These are phyloP conservation scores for Lichina pygmaea DNA, from an alignment of 495 filamentous ascomycete genomes.

Conservation along the genomic window DNA sequence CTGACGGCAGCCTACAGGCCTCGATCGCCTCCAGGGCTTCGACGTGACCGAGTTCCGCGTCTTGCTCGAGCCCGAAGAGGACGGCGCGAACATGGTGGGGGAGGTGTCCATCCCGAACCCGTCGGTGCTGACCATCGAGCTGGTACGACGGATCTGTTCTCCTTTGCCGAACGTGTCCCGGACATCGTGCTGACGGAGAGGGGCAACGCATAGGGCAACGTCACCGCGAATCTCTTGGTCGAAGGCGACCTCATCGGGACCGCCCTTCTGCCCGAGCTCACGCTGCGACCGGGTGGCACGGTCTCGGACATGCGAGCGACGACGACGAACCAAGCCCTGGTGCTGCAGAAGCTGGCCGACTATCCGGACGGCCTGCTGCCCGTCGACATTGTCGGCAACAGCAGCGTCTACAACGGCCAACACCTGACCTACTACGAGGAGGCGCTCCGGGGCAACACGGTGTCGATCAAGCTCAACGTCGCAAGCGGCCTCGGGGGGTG, in stretches of 20 bases:
- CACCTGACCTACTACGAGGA: slow-evolving; percentile 32
- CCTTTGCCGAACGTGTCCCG: not conserved
- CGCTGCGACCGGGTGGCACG: slow-evolving; percentile 34
- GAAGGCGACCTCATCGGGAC: slow-evolving; percentile 23
- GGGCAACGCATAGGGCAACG: slow-evolving; percentile 25
- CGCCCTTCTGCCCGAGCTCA: slow-evolving; percentile 26
- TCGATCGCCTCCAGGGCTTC: slow-evolving; percentile 34
- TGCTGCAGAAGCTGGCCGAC: slow-evolving; percentile 16
- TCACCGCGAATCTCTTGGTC: slow-evolving; percentile 30
- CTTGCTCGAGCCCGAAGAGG: slow-evolving; percentile 11
- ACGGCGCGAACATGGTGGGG: slow-evolving; percentile 35
- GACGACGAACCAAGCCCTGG: slow-evolving; percentile 18
- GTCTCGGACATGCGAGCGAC: slow-evolving; percentile 23
- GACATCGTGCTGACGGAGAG: too few species aligned
- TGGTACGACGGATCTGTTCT: slow-evolving; percentile 17
- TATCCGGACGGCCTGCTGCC: slow-evolving; percentile 30
- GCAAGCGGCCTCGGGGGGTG: not conserved
- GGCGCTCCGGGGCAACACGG: slow-evolving; percentile 11
- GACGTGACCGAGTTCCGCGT: slow-evolving; percentile 24
- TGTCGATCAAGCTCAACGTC: not conserved
- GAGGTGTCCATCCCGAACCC: slow-evolving; percentile 41
- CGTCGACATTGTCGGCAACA: slow-evolving; percentile 28
- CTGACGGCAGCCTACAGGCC: slow-evolving; percentile 12
- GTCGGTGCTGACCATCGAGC: slow-evolving; percentile 31
- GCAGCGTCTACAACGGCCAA: slow-evolving; percentile 28